Evolutionary conservation across 768 basidiomycete genomes (phyloP), one percentile per base, ranked within the genome.

Genomic region (Suillus tomentosus): DNA sequence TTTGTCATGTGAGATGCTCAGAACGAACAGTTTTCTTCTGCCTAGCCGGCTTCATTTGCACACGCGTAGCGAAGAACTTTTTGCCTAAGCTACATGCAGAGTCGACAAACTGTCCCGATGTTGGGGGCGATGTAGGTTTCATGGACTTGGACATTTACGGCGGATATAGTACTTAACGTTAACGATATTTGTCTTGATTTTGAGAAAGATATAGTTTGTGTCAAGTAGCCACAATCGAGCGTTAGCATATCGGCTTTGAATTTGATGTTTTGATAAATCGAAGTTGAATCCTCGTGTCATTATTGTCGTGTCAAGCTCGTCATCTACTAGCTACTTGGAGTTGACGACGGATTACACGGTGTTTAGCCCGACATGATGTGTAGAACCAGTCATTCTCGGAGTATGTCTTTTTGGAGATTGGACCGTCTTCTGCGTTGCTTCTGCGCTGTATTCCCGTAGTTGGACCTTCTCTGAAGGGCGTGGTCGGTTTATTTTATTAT

Each of bases 1-100:
- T 31, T 19, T 27, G 9, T 57, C 17, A 9, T 40, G 24, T 40
- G 39, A 19, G 42, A 42, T 27, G 24, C 57, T 58, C 15, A 58
- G 22, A 42, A 42, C 39, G 40, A 58, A 58, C 22, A 58, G 57
- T 40, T 58, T 58, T 17, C 56, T 40, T 27, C 37, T 19, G 56
- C 24, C 15, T 15, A 57, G 37, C 15, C 17, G 17, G 24, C 24
- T 42, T 58, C 24, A 42, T 17, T 57, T 9, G 15, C 39, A 27
- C 27, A 39, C 22, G 56, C 11, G 17, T 58, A 19, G 10, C 17
- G 17, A 42, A 31, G 56, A 5, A 24, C n/a, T n/a, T n/a, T 17
- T 13, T 13, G 39, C 24, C 14, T 19, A 17, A 58, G 24, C 11
- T 31, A 27, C 10, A 19, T 31, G 51, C 17, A 13, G 31, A 34